These are phyloP conservation scores for Aspergillus quadricinctus DNA, from an alignment of 2,329 filamentous ascomycete genomes.

Conservation along the genomic window DNA sequence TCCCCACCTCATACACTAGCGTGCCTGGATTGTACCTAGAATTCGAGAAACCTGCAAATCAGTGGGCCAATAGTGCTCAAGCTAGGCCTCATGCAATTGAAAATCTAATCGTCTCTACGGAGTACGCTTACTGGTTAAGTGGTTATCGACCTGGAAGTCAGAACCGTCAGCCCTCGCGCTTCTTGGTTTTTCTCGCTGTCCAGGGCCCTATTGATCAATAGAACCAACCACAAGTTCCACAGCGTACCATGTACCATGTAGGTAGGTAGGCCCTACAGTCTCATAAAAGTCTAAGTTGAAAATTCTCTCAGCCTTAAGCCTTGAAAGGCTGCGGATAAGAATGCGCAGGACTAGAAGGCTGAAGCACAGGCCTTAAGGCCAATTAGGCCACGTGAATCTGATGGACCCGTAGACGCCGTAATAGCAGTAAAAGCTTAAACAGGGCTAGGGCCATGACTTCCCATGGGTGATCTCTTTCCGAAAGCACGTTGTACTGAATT, in stretches of 20 bases:
- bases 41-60: background rate
- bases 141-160: background rate
- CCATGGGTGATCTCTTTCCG: background rate
- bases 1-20: background rate
- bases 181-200: background rate
- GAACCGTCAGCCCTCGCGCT: background rate
- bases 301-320: conserved; percentile 34
- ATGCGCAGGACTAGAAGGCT: conserved; percentile 11
- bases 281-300: background rate
- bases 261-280: too few species aligned
- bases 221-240: too few species aligned
- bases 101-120: background rate
- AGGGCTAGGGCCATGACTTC: too few species aligned
- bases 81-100: background rate
- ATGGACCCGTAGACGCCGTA: too few species aligned
- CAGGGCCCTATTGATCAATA: background rate
- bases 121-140: background rate
- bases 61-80: background rate
- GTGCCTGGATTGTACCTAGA: background rate
- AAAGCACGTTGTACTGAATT: background rate
- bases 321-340: conserved; percentile 28
- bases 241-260: too few species aligned
- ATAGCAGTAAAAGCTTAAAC: background rate
- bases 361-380: conserved; percentile 12
- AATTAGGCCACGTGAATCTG: background rate